Evolutionary conservation across 1,284 basidiomycete genomes (phyloP).

Genomic region (Fomitopsis schrenkii): DNA sequence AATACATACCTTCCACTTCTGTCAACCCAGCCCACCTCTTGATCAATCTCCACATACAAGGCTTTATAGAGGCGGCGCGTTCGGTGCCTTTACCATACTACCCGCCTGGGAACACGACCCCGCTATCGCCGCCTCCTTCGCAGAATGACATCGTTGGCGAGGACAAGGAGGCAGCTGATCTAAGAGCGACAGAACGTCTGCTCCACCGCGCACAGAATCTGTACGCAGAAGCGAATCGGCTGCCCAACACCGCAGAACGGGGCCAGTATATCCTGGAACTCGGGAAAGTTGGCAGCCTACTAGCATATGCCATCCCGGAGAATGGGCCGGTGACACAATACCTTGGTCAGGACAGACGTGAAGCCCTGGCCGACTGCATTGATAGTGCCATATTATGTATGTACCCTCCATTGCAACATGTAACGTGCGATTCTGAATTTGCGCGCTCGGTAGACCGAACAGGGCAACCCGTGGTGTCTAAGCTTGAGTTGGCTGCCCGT

Average conservation of each 20-base stretch:
- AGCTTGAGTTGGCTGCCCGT: constrained; percentile 56
- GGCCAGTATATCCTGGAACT: constrained; percentile 65
- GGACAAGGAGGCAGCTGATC: constrained; percentile 26
- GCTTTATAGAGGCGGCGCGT: constrained; percentile 80
- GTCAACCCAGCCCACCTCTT: constrained; percentile 69
- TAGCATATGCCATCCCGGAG: constrained; percentile 76
- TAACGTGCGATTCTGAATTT: background rate
- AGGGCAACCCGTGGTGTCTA: constrained; percentile 49
- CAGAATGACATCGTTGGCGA: constrained; percentile 13
- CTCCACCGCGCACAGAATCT: constrained; percentile 60
- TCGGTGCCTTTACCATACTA: constrained; percentile 56
- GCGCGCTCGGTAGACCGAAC: constrained; percentile 39
- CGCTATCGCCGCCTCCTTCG: constrained; percentile 9
- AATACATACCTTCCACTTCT: constrained; percentile 55
- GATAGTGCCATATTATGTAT: constrained; percentile 79
- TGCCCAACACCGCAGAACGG: constrained; percentile 51
- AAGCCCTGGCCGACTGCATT: constrained; percentile 81
- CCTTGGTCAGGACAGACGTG: constrained; percentile 66
- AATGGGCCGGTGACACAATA: constrained; percentile 66
- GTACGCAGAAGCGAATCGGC: constrained; percentile 47
- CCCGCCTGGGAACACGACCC: constrained; percentile 19
- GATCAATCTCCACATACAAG: constrained; percentile 80
- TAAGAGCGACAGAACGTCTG: constrained; percentile 25
- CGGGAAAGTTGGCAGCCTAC: constrained; percentile 64
- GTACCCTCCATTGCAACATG: constrained; percentile 25